phyloP scores from a whole-genome alignment of 306 rosid species.

The Gillenia trifoliata region DNA sequence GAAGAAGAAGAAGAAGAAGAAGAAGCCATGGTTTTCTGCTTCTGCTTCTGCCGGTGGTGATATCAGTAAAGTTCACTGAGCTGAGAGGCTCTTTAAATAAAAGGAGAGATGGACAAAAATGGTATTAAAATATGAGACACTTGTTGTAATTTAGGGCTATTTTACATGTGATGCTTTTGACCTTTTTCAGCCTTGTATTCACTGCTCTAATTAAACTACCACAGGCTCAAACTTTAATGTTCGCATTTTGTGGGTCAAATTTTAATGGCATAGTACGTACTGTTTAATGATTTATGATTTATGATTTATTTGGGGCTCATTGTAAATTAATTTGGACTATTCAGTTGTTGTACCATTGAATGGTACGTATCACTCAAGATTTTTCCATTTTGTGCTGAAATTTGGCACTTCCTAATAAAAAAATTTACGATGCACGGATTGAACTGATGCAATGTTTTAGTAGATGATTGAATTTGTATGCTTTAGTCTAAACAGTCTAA shows the following conservation, averaged over 20 bases:
- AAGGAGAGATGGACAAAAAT: not conserved
- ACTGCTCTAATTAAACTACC: not conserved
- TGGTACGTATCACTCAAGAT: too few relatives aligned
- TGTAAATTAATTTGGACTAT: too few relatives aligned
- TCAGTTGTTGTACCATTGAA: too few relatives aligned
- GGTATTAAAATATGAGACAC: slow-evolving; percentile 7
- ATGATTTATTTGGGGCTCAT: too few relatives aligned
- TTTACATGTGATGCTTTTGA: not conserved
- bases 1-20: slow-evolving; percentile 29
- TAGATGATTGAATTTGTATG: too few relatives aligned
- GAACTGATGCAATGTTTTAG: too few relatives aligned
- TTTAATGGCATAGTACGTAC: too few relatives aligned
- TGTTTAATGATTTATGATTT: too few relatives aligned
- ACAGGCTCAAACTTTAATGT: not conserved
- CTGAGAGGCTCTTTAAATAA: slow-evolving; percentile 45
- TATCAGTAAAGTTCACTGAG: not conserved
- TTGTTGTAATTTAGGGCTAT: not conserved
- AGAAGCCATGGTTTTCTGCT: slow-evolving; percentile 38
- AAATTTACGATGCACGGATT: too few relatives aligned
- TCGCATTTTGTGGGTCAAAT: not conserved
- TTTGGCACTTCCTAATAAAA: not conserved
- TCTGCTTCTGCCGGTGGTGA: not conserved
- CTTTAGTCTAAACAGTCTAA: too few relatives aligned
- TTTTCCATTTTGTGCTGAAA: not conserved
- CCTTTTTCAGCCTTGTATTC: not conserved